Evolutionary conservation across 2,329 filamentous ascomycete genomes (phyloP).

Genomic region (Fusarium tupiense): DNA sequence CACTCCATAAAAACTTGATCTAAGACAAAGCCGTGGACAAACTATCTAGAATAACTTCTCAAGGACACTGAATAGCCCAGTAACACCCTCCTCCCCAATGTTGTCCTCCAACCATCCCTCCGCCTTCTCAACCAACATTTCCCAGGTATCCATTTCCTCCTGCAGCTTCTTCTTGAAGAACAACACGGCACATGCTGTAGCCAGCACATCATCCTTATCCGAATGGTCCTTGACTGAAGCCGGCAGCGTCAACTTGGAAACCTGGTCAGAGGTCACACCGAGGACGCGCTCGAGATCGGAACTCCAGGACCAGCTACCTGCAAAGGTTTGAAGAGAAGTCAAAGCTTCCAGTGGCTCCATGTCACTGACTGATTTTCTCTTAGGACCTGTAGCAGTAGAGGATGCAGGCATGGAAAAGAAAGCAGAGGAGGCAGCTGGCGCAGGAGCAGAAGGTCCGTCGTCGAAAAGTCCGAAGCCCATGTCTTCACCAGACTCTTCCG

Average conservation of each 20-base stretch:
- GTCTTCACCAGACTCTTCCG: background rate
- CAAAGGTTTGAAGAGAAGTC: conserved; percentile 61
- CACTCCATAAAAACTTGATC: background rate
- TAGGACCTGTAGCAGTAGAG: background rate
- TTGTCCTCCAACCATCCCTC: conserved; percentile 56
- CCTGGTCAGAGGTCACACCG: conserved; percentile 24
- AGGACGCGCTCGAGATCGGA: conserved; percentile 42
- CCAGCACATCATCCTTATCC: conserved; percentile 29
- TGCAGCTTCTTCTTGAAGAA: conserved; percentile 57
- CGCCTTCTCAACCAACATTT: conserved; percentile 71
- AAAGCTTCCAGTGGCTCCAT: conserved; percentile 47
- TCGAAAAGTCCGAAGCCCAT: background rate
- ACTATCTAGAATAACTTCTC: conserved; percentile 20
- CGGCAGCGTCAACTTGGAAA: conserved; percentile 10
- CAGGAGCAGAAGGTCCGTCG: background rate
- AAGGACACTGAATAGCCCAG: conserved; percentile 31
- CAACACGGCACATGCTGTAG: conserved; percentile 45
- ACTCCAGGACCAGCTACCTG: conserved; percentile 47
- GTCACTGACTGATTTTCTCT: background rate
- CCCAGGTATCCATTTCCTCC: conserved; percentile 66
- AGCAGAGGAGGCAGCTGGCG: background rate
- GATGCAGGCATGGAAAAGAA: background rate
- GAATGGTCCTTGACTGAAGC: background rate
- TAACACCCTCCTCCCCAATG: conserved; percentile 12
- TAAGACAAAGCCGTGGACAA: background rate